Evolutionary conservation across 2,329 filamentous ascomycete species (phyloP), one percentile per base, ranked within the genome.

Genomic region (Thielaviopsis musarum): DNA sequence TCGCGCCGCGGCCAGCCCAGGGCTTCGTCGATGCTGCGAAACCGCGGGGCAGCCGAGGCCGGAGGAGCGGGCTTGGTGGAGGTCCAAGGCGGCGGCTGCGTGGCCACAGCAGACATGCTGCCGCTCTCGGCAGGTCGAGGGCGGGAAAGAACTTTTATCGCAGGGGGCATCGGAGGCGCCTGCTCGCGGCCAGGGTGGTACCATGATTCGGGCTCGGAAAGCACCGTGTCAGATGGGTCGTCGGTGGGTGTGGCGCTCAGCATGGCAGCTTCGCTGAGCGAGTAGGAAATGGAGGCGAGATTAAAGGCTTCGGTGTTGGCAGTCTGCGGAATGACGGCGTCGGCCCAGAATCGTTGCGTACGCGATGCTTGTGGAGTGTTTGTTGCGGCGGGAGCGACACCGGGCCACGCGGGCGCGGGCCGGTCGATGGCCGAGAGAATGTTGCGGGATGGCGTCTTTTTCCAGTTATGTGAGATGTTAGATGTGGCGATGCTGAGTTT

Each of bases 301-400:
- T 62, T 59, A 13, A 61, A 61, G 19, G 60, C 60, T 19, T 61
- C 60, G 3, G 60, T 61, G 52, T 61, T 61, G 24, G 57, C 60
- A 5, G 60, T 61, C 57, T 61, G 60, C n/a, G 60, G 60, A 48
- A 61, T 54, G n/a, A n/a, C 28, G 10, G 57, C 57, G 3, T 57
- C 59, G 7, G 56, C 30, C 60, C 60, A 61, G 54, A 61, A 61
- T 17, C 38, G 51, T 10, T 28, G 53, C 0, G 45, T 5, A 10
- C 49, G 24, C 1, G 19, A 22, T 6, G 19, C 21, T 52, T 26
- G 49, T 7, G 21, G 49, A 6, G 21, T 22, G 34, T 9, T n/a
- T 26, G 30, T 30, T 5, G 15, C 13, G 3, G 17, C 30, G 9
- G 10, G 19, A 17, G 57, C 24, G 12, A 56, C 5, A 17, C 49